Conservation (phyloP, 257 asterid genomes). For the Fraxinus anomala region DNA sequence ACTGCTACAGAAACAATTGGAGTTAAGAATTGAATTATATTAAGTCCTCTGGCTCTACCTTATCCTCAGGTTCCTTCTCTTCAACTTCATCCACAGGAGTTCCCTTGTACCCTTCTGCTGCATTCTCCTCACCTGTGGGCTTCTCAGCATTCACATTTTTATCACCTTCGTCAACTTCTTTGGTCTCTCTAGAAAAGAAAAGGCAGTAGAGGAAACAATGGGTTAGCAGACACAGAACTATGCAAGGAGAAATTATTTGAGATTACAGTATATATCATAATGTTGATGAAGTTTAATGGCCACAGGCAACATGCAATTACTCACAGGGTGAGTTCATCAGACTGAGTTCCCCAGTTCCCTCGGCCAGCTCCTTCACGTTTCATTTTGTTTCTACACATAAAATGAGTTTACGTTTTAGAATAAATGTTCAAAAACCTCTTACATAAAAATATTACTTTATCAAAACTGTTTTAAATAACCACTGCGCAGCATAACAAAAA, state of each 20-base stretch:
- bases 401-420: not conserved
- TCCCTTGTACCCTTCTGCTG: slow-evolving; percentile 55
- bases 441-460: too few relatives aligned
- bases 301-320: slow-evolving; percentile 38
- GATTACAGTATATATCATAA: not conserved
- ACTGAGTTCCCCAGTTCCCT: slow-evolving; percentile 83
- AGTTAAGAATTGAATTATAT: not conserved
- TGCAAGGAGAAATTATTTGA: not conserved
- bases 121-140: slow-evolving; percentile 47
- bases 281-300: not conserved
- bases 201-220: slow-evolving; percentile 11
- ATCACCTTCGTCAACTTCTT: slow-evolving; percentile 59
- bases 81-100: slow-evolving; percentile 51
- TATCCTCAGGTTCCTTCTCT: slow-evolving; percentile 70
- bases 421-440: not conserved
- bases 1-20: not conserved
- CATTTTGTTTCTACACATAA: slow-evolving; percentile 50
- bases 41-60: slow-evolving; percentile 42
- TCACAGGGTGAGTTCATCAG: slow-evolving; percentile 71
- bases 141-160: slow-evolving; percentile 52
- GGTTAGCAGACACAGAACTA: not conserved
- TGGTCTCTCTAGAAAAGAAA: slow-evolving; percentile 44
- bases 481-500: not conserved
- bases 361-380: slow-evolving; percentile 85
- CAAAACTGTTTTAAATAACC: not conserved